Evolutionary conservation across 2,329 filamentous ascomycete species (phyloP), one percentile per base, ranked within the genome.

Genomic region (Phialemonium atrogriseum): DNA sequence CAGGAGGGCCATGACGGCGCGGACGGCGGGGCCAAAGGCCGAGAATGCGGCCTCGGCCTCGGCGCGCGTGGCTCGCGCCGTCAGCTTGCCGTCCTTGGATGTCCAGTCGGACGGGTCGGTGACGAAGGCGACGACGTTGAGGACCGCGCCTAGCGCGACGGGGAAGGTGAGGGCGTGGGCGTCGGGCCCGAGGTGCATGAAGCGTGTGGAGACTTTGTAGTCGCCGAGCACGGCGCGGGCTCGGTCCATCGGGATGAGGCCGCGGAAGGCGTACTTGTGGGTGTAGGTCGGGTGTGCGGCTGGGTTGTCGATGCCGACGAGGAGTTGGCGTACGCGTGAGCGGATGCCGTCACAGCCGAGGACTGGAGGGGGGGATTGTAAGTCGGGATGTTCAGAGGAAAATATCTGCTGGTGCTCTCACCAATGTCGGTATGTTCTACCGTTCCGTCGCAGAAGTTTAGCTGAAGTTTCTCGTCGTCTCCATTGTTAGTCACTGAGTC

Each of bases 311-410:
- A 59, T 47, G 1, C 68, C 70, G 3, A 79, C 54, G 5, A 81
- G 49, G 10, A 71, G 48, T 18, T 65, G 48, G 7, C 77, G 59
- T 3, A 70, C 60, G 4, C 59, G 56, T 1, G 70, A 75, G 46
- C 74, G 74, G 45, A 82, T 76, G 1, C 77, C 77, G 50, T 82
- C 77, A 46, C 73, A 77, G 5, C 72, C 76, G 34, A 81, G 59
- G 0, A 76, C 67, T 60, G 33, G 6, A 10, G 3, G 11, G 8
- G 9, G n/a, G 23, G 15, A 16, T 17, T 16, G 7, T 4, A 31
- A 25, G 9, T 18, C 4, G 18, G 33, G 6, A 27, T 44, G 37
- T 35, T n/a, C n/a, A n/a, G n/a, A n/a, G n/a, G n/a, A n/a, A n/a
- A n/a, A n/a, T n/a, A n/a, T n/a, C n/a, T n/a, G n/a, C n/a, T n/a